A percentile compares a stretch with the other conserved stretches of the same genome.
These are phyloP conservation scores for Pythium guiyangense DNA, from an alignment of 352 stramenopile species.

Conservation along the genomic window DNA sequence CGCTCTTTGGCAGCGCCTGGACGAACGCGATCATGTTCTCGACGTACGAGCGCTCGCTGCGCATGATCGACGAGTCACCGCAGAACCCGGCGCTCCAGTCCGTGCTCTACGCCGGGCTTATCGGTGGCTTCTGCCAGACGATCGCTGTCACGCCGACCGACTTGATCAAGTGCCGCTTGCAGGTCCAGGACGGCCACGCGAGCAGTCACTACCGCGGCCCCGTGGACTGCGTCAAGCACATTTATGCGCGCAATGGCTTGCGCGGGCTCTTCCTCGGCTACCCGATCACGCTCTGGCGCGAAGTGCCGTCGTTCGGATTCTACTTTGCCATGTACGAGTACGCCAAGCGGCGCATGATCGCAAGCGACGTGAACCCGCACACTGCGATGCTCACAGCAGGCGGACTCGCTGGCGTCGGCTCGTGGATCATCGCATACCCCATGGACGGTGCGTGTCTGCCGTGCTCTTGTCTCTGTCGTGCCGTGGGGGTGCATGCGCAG, in stretches of 20 bases:
- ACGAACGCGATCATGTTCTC: conserved; percentile 89
- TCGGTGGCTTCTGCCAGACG: conserved; percentile 78
- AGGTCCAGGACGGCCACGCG: conserved; percentile 69
- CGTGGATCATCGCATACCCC: conserved; percentile 79
- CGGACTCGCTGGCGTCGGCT: conserved; percentile 67
- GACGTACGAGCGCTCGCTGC: conserved; percentile 68
- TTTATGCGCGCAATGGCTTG: conserved; percentile 54
- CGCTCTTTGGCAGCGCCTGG: conserved; percentile 74
- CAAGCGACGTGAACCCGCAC: conserved; percentile 41
- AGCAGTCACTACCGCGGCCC: conserved; percentile 58
- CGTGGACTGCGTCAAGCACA: conserved; percentile 71
- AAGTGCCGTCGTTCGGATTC: conserved; percentile 78
- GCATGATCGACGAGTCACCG: conserved; percentile 49
- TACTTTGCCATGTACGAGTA: conserved; percentile 86
- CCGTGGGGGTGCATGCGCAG: not conserved
- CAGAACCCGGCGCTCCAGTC: conserved; percentile 53
- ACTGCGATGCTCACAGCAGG: conserved; percentile 81
- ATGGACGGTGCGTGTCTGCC: conserved; percentile 52
- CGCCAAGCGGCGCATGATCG: conserved; percentile 68
- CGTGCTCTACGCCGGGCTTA: conserved; percentile 59
- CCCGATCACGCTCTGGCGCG: conserved; percentile 64
- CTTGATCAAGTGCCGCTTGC: conserved; percentile 80
- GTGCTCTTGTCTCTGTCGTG: not conserved
- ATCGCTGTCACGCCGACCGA: conserved; percentile 71
- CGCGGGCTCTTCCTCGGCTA: conserved; percentile 73